Conservation (phyloP, 768 basidiomycete genomes). For the Piloderma croceum region DNA sequence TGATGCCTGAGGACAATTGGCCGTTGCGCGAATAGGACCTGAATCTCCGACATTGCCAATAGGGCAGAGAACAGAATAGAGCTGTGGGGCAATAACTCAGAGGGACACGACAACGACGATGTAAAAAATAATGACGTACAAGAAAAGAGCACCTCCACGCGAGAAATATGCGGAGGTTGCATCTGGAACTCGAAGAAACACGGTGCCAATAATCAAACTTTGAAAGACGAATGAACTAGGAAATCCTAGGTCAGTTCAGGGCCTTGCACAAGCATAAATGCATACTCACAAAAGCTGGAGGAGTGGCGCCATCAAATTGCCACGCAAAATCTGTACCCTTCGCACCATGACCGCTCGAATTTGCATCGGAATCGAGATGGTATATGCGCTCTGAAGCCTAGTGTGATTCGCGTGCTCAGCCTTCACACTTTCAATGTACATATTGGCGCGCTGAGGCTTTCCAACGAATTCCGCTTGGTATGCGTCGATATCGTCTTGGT, state of each 20-base stretch:
- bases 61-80: conserved; percentile 55
- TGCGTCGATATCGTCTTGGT: conserved; percentile 40
- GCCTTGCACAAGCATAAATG: conserved; percentile 13
- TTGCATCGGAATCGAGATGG: conserved; percentile 41
- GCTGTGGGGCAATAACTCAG: conserved; percentile 37
- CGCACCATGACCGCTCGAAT: conserved; percentile 40
- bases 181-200: conserved; percentile 54
- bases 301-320: conserved; percentile 33
- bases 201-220: conserved; percentile 50
- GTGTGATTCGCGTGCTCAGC: conserved; percentile 47
- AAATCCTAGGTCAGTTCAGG: conserved; percentile 12
- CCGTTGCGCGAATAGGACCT: conserved; percentile 49
- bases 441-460: conserved; percentile 34
- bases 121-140: conserved; percentile 35
- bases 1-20: conserved; percentile 55
- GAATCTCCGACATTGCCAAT: conserved; percentile 59
- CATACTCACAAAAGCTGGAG: conserved; percentile 28
- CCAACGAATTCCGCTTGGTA: conserved; percentile 43
- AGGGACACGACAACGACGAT: conserved; percentile 4
- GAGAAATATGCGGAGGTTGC: conserved; percentile 62
- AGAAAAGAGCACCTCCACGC: conserved; percentile 76
- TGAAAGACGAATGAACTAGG: conserved; percentile 49
- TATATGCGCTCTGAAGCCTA: conserved; percentile 37
- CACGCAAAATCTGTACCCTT: conserved; percentile 39
- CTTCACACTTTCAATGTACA: conserved; percentile 43